Conservation (phyloP, 441 rosid species). For the Biscutella laevigata region DNA sequence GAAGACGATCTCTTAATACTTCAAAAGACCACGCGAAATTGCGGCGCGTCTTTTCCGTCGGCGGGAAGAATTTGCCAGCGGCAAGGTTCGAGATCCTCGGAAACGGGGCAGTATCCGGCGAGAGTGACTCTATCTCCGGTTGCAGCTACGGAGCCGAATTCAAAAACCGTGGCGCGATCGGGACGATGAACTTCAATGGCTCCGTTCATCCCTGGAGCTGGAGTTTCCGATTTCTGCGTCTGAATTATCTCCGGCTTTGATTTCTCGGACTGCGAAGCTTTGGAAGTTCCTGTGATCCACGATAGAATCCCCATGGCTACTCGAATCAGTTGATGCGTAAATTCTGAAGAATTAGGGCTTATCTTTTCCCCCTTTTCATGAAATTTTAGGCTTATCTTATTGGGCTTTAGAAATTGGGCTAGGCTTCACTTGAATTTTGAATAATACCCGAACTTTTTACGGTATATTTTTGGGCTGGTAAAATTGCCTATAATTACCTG, state of each 20-base stretch:
- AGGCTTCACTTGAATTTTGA: neutral
- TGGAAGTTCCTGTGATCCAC: conserved; percentile 63
- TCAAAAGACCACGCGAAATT: conserved; percentile 85
- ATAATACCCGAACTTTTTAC: too few species aligned
- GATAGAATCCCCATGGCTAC: conserved; percentile 91
- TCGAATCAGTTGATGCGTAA: neutral
- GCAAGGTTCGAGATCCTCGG: conserved; percentile 90
- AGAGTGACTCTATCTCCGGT: conserved; percentile 77
- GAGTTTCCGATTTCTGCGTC: conserved; percentile 22
- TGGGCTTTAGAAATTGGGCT: neutral
- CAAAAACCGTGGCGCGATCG: conserved; percentile 69
- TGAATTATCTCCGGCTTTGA: conserved; percentile 21
- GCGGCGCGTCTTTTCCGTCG: conserved; percentile 63
- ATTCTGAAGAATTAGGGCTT: conserved; percentile 16
- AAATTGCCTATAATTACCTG: too few species aligned
- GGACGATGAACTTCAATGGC: conserved; percentile 79
- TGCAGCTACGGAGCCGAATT: conserved; percentile 72
- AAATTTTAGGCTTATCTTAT: neutral
- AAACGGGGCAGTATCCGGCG: conserved; percentile 85
- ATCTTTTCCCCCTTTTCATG: conserved; percentile 8
- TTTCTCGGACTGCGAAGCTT: conserved; percentile 24
- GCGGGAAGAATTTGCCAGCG: conserved; percentile 92
- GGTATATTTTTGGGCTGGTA: too few species aligned
- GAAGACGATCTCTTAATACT: too few species aligned
- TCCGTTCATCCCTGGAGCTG: conserved; percentile 66